Conservation (phyloP, 2,329 filamentous ascomycete genomes). For the Drechslerella dactyloides region DNA sequence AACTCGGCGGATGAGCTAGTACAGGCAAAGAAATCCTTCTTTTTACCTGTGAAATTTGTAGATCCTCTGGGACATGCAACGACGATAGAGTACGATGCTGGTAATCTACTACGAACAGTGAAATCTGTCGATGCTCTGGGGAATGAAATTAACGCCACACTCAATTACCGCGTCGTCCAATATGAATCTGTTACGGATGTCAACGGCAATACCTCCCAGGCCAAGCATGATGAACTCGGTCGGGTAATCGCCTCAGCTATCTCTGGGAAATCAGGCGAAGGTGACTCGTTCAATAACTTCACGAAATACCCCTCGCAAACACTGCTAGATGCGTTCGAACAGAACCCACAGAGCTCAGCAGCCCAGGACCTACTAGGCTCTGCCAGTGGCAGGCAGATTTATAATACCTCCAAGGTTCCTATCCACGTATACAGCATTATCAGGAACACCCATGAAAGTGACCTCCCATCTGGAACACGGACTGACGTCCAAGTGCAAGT, state of each 20-base stretch:
- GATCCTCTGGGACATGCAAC: constrained; percentile 3
- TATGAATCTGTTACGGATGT: background rate
- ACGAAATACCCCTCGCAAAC: constrained; percentile 1
- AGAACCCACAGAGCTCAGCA: constrained; percentile 4
- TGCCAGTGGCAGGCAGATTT: background rate
- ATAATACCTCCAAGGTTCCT: constrained; percentile 2
- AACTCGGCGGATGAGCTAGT: background rate
- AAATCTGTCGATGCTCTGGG: constrained; percentile 4
- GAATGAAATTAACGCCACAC: background rate
- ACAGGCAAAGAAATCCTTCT: background rate
- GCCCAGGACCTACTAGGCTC: constrained; percentile 8
- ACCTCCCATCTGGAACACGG: background rate
- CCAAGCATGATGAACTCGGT: background rate
- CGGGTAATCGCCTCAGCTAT: background rate
- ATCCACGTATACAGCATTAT: background rate
- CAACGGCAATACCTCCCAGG: background rate
- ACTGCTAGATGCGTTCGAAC: background rate
- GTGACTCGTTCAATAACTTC: constrained; percentile 1
- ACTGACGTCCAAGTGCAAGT: constrained; percentile 5
- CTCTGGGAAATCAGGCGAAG: background rate
- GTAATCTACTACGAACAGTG: background rate
- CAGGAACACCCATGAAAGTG: background rate
- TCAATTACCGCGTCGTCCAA: background rate
- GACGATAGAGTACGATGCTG: constrained; percentile 5
- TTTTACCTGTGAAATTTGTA: constrained; percentile 2